Percentiles rank a stretch among this genome's conserved stretches.
phyloP scores from a whole-genome alignment of 129 eudicot species.

The Flaveria robusta region DNA sequence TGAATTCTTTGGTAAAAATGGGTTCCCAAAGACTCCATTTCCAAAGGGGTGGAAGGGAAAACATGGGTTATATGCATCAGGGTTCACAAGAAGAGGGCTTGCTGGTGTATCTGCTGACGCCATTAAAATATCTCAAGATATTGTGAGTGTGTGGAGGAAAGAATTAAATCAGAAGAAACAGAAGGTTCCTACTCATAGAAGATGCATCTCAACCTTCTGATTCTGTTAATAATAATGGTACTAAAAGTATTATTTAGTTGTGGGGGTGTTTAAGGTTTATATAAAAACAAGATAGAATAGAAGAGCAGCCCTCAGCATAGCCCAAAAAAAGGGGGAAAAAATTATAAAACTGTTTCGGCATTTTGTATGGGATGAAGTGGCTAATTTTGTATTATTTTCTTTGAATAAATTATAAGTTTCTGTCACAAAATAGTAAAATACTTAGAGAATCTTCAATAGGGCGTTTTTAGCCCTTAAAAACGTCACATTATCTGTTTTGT shows the following conservation, averaged over 20 bases:
- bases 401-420: too few species aligned
- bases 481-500: too few species aligned
- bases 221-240: neutral
- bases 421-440: too few species aligned
- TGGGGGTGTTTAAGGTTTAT: neutral
- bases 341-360: neutral
- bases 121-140: conserved; percentile 18
- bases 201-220: conserved; percentile 22
- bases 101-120: conserved; percentile 22
- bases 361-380: conserved; percentile 7
- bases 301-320: neutral
- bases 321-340: neutral
- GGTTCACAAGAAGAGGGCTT: conserved; percentile 22
- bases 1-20: conserved; percentile 22
- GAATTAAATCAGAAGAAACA: conserved; percentile 10
- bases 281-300: neutral
- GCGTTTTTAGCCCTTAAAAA: too few species aligned
- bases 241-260: neutral
- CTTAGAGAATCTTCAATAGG: too few species aligned
- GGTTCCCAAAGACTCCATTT: conserved; percentile 22
- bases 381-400: conserved; percentile 1
- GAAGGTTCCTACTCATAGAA: conserved; percentile 5
- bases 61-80: conserved; percentile 20
- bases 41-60: conserved; percentile 29
- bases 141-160: conserved; percentile 4